Conservation (phyloP, 73 alveolate genomes). For the Tetrahymena elliotti region DNA sequence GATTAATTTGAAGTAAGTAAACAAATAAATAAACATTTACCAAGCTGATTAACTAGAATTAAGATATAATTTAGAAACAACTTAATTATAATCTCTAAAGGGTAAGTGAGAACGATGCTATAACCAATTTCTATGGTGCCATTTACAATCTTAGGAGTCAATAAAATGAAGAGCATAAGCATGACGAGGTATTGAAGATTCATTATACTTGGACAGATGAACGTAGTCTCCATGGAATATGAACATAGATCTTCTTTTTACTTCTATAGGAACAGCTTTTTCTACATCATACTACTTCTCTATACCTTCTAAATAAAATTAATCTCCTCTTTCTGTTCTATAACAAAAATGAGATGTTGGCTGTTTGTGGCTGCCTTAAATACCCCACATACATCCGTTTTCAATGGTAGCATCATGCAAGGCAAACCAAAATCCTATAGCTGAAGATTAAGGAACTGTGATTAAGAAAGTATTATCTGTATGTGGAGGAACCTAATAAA, state of each 20-base stretch:
- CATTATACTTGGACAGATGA: constrained; percentile 60
- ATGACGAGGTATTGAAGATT: constrained; percentile 55
- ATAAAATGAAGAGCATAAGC: constrained; percentile 77
- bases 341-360: constrained; percentile 10
- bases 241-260: constrained; percentile 57
- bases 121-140: constrained; percentile 63
- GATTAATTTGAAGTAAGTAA: not conserved
- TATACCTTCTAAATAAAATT: not conserved
- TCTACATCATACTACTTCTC: constrained; percentile 20
- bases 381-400: constrained; percentile 67
- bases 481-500: constrained; percentile 41
- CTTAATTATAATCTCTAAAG: constrained; percentile 25
- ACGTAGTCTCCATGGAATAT: constrained; percentile 65
- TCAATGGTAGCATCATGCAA: constrained; percentile 57
- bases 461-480: constrained; percentile 56
- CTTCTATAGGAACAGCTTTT: constrained; percentile 65
- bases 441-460: constrained; percentile 47
- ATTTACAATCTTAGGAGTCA: constrained; percentile 37
- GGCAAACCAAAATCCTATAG: constrained; percentile 69
- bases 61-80: not conserved
- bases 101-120: constrained; percentile 58
- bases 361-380: constrained; percentile 53
- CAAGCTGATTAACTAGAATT: not conserved
- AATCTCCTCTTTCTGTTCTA: constrained; percentile 16
- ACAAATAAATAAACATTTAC: not conserved